Base-by-base conservation (phyloP, 179 eudicot genomes). In the Pouteria campechiana region DNA sequence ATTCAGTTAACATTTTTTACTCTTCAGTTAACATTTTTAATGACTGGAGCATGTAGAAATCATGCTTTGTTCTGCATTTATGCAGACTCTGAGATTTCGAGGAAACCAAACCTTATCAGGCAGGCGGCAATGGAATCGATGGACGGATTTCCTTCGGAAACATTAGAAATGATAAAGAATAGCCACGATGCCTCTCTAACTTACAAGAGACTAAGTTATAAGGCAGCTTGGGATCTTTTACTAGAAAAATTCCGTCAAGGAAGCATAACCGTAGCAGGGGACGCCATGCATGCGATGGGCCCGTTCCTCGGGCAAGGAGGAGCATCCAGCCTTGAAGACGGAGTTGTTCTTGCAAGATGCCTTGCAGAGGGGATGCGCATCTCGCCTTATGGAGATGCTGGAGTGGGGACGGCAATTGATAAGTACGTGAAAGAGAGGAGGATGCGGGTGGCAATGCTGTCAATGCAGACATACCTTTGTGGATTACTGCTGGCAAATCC, bases 201-300 rank as follows among this genome's bases (percentile, higher is more conserved):
- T 17, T 24, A 48, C 12, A 25, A 35, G 11, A 43, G 19, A 9
- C 3, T 58, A 2, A 37, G 32, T 3, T 50, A 50, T 18, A 53
- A 10, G 43, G 32, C 32, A 7, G 63, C 37, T 0, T 58, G 64
- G 64, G 44, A 33, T 31, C 32, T 57, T 3, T n/a, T 50, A 6
- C 7, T 34, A 16, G 10, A 30, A 4, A 18, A 16, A 12, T 5
- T 34, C 2, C 46, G 27, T 20, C 11, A 43, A 18, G 50, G 57
- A 1, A 34, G 29, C 3, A 35, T 58, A 13, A 18, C 28, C 4
- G 34, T 58, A 25, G 64, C 57, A 2, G 64, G 64, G 35, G 64
- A 58, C 32, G 50, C 64, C 6, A 41, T 58, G 57, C 64, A 58
- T 6, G 57, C 38, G 1, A 58, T 50, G 57, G 57, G 57, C 2